A percentile compares a stretch with the other conserved stretches of the same genome.
Evolutionary conservation across 2,329 filamentous ascomycete species (phyloP).

Genomic region (Fusarium sp.): DNA sequence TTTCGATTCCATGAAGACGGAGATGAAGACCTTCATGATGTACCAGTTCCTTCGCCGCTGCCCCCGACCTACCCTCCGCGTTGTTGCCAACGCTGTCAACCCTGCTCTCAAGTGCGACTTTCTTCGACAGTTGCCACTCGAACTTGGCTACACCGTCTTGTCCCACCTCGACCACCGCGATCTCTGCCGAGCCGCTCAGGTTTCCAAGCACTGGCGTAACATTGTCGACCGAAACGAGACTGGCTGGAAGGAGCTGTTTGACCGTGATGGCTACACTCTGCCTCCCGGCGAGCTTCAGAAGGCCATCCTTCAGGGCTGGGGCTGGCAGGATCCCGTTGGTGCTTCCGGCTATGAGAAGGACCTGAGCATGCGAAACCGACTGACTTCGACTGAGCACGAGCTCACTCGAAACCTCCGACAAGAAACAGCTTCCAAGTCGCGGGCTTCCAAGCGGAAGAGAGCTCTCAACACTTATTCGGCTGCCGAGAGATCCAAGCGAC

Average conservation of each 20-base stretch:
- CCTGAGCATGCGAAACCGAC: slow-evolving; percentile 70
- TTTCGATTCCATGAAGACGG: slow-evolving; percentile 90
- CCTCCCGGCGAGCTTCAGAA: slow-evolving; percentile 85
- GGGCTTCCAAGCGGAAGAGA: slow-evolving; percentile 69
- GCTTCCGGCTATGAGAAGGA: slow-evolving; percentile 83
- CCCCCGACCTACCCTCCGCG: slow-evolving; percentile 86
- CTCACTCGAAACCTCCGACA: slow-evolving; percentile 57
- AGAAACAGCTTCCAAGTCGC: slow-evolving; percentile 58
- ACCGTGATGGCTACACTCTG: slow-evolving; percentile 83
- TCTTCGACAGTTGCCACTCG: slow-evolving; percentile 82
- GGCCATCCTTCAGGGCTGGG: slow-evolving; percentile 93
- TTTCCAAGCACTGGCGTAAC: slow-evolving; percentile 93
- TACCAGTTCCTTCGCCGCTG: slow-evolving; percentile 93
- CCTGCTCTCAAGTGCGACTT: slow-evolving; percentile 97
- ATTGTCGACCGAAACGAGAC: slow-evolving; percentile 94
- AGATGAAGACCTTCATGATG: slow-evolving; percentile 96
- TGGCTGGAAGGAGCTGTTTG: slow-evolving; percentile 94
- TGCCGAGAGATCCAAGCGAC: slow-evolving; percentile 66
- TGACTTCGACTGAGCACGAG: slow-evolving; percentile 67
- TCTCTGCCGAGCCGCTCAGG: slow-evolving; percentile 89
- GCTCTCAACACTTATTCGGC: slow-evolving; percentile 57
- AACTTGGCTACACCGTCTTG: slow-evolving; percentile 88
- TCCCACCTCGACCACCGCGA: slow-evolving; percentile 88
- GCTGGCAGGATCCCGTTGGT: slow-evolving; percentile 91
- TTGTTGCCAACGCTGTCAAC: slow-evolving; percentile 91